A percentile compares a stretch with the other conserved stretches of the same genome.
Evolutionary conservation across 169 alveolate species (phyloP).

Genomic region (Eimeria necatrix): DNA sequence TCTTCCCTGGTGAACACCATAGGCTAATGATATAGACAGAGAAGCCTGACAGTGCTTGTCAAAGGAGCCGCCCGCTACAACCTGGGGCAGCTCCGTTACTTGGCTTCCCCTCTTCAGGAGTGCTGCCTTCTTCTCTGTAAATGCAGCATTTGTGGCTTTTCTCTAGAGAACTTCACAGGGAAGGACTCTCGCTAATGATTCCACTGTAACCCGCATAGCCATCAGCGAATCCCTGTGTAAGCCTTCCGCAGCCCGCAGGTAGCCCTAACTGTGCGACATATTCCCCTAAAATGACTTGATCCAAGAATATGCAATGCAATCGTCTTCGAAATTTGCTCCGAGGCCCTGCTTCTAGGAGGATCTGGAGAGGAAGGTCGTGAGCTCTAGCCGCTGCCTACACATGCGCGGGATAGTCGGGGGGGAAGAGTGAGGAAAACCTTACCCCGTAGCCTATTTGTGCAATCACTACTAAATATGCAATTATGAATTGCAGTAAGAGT

Average conservation of each 20-base stretch:
- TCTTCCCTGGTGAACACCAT: neutral
- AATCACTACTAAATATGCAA: neutral
- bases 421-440: neutral
- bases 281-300: neutral
- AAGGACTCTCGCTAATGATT: neutral
- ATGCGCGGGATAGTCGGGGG: conserved; percentile 16
- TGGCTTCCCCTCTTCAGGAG: neutral
- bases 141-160: neutral
- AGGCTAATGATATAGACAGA: neutral
- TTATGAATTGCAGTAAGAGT: neutral
- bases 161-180: neutral
- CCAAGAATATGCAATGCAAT: neutral
- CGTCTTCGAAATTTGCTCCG: neutral
- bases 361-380: conserved; percentile 6
- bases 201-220: neutral
- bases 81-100: neutral
- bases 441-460: neutral
- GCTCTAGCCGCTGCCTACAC: conserved; percentile 61
- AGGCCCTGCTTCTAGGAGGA: neutral
- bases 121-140: neutral
- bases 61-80: neutral
- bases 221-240: neutral
- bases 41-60: neutral
- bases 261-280: neutral
- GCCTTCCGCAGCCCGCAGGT: conserved; percentile 4